These are phyloP conservation scores for Thymus mandschuricus DNA, from an alignment of 257 asterid genomes.

Conservation along the genomic window DNA sequence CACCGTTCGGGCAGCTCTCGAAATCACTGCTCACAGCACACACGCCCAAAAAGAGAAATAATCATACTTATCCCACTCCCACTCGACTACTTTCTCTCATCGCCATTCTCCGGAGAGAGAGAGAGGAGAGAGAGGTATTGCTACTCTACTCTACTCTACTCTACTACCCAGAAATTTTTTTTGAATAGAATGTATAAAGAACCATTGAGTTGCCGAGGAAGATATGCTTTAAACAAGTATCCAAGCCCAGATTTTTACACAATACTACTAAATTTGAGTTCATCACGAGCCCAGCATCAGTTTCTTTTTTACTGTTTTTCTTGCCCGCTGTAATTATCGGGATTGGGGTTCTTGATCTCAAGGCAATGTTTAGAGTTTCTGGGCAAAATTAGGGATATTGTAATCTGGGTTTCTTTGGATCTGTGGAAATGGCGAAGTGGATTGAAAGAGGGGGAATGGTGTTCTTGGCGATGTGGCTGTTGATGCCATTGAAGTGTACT, in stretches of 20 bases:
- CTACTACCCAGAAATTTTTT: conserved; percentile 40
- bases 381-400: conserved; percentile 41
- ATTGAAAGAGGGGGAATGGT: conserved; percentile 50
- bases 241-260: conserved; percentile 22
- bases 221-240: conserved; percentile 18
- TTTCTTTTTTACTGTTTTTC: background rate
- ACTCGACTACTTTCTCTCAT: conserved; percentile 35
- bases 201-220: conserved; percentile 40
- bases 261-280: background rate
- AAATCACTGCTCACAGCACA: conserved; percentile 44
- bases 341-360: conserved; percentile 34
- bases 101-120: conserved; percentile 41
- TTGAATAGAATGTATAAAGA: conserved; percentile 47
- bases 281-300: conserved; percentile 18
- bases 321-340: conserved; percentile 19
- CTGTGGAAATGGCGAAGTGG: conserved; percentile 58
- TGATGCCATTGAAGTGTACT: conserved; percentile 54
- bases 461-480: conserved; percentile 54
- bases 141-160: too few relatives aligned
- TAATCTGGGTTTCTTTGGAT: conserved; percentile 53
- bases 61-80: conserved; percentile 38
- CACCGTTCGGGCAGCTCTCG: conserved; percentile 71
- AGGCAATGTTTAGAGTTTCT: conserved; percentile 30
- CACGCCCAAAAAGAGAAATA: conserved; percentile 61
- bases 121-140: conserved; percentile 22